A percentile compares a stretch with the other conserved stretches of the same genome.
Conservation (phyloP, 1,284 basidiomycete genomes). For the Cryptococcus sp. region DNA sequence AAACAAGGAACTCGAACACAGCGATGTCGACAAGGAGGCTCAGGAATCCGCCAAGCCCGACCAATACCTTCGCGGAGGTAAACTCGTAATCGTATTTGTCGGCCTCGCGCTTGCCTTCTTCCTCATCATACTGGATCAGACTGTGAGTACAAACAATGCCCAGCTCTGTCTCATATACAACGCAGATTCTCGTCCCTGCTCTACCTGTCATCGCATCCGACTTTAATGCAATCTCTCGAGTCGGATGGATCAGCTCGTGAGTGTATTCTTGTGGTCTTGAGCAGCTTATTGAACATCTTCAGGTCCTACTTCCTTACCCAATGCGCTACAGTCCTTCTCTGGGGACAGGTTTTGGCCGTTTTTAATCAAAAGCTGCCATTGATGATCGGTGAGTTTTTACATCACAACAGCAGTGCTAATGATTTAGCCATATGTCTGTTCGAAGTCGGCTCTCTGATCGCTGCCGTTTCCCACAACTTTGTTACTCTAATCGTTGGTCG, state of each 20-base stretch:
- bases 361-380: conserved; percentile 12
- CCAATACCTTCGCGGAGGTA: conserved; percentile 9
- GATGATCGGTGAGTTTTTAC: conserved; percentile 3
- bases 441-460: conserved; percentile 16
- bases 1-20: neutral
- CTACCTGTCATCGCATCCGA: conserved; percentile 11
- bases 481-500: conserved; percentile 12
- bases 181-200: conserved; percentile 13
- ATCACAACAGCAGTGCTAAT: neutral
- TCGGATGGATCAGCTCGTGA: conserved; percentile 20
- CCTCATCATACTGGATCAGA: conserved; percentile 15
- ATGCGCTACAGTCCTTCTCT: conserved; percentile 11
- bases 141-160: conserved; percentile 1
- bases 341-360: conserved; percentile 9
- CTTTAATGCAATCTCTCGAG: conserved; percentile 5
- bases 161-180: neutral
- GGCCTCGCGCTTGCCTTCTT: conserved; percentile 8
- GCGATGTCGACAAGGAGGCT: neutral
- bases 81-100: conserved; percentile 6
- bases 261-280: neutral
- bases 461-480: conserved; percentile 12
- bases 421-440: conserved; percentile 8
- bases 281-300: neutral
- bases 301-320: conserved; percentile 18
- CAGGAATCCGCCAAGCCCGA: conserved; percentile 1